phyloP scores from a whole-genome alignment of 169 alveolate genomes.

The Cryptosporidium parvum region DNA sequence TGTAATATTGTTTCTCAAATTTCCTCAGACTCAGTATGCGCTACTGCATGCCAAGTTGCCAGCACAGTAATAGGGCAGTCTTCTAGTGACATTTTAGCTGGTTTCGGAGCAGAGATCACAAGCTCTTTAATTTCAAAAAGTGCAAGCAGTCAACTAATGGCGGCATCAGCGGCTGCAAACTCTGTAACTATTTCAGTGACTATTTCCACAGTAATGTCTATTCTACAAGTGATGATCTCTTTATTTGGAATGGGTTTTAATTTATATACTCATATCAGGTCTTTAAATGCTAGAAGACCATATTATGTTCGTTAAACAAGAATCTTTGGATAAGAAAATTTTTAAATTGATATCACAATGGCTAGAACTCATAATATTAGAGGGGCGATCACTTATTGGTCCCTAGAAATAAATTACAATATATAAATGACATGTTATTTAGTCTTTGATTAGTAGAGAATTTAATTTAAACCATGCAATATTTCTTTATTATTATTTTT shows the following conservation, averaged over 20 bases:
- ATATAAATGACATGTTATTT: not conserved
- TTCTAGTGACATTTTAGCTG: not conserved
- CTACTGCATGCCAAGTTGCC: constrained; percentile 29
- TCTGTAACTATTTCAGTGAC: constrained; percentile 49
- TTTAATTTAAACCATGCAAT: not conserved
- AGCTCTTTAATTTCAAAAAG: not conserved
- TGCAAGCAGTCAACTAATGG: not conserved
- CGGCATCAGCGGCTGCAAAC: constrained; percentile 4
- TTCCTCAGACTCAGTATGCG: constrained; percentile 38
- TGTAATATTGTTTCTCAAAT: constrained; percentile 50
- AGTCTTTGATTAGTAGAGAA: not conserved
- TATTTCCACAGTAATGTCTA: constrained; percentile 23
- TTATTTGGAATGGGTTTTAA: constrained; percentile 62
- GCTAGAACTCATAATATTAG: not conserved
- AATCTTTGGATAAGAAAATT: not conserved
- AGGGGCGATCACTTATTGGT: not conserved
- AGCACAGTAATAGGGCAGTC: constrained; percentile 17
- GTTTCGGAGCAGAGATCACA: constrained; percentile 30
- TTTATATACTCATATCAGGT: constrained; percentile 13
- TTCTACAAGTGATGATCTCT: constrained; percentile 34
- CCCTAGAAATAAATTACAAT: too few relatives aligned
- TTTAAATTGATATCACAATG: too few relatives aligned
- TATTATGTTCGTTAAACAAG: constrained; percentile 11
- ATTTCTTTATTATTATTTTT: not conserved
- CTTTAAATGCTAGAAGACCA: constrained; percentile 40